Base-by-base conservation (phyloP, 1,284 basidiomycete species). In the Cryptococcus amylolentus region DNA sequence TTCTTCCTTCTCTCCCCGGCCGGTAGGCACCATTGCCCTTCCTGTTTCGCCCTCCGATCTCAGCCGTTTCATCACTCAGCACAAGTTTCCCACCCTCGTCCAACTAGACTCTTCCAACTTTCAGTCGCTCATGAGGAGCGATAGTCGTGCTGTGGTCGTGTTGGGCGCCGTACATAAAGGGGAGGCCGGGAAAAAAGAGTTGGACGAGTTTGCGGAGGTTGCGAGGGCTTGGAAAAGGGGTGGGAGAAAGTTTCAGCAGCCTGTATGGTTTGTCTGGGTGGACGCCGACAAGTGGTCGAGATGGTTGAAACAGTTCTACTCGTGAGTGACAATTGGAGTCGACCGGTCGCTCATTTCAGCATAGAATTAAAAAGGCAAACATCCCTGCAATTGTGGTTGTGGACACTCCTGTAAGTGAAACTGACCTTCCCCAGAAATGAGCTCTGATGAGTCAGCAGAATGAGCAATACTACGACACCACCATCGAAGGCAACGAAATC, bases 221-320 rank as follows among this genome's bases (percentile, higher is more conserved):
- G 84, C 84, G 0, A 79, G 79, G 58, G 83, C 84, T 56, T 93
- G 89, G 91, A 81, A 69, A 43, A 67, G 67, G 48, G 73, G 75
- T 13, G 73, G 74, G 16, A 65, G 70, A 51, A 55, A 54, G 31
- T 72, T 71, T 44, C 78, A 73, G 9, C 79, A 84, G 48, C 84
- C 86, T 14, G 86, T 94, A 0, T 83, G 91, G 52, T 95, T 93
- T 75, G 82, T 86, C 8, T 89, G 86, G 84, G 91, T 94, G 83
- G 88, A 95, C 68, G 83, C 80, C 0, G 84, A 84, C 26, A 82
- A 81, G 70, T 94, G 91, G 91, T 80, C 77, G 18, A 85, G 83
- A 53, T 95, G 91, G 91, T 78, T 94, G 76, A 90, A 88, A 80
- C 86, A 84, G 63, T 91, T 90, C 84, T 95, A 94, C 73, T 86